Base-by-base conservation (phyloP, 306 rosid species). In the Hippophae rhamnoides region DNA sequence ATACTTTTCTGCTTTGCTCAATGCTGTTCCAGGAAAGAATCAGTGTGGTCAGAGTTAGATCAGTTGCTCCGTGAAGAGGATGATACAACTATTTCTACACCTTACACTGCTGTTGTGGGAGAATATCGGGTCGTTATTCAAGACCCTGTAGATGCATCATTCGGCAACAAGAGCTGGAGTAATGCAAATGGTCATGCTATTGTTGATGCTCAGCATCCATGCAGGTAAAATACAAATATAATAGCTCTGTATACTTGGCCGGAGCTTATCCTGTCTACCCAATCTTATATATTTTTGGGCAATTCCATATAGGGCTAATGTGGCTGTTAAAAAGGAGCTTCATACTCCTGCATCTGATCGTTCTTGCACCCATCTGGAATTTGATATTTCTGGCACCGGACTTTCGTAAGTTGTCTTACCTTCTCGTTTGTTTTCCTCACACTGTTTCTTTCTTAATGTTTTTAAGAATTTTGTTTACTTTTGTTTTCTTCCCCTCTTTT, bases 131-230 rank as follows among this genome's bases (percentile, higher is more conserved):
- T 89, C 44, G 89, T 73, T 56, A 58, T 84, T 68, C 76, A 64
- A 63, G 94, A 86, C 63, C 70, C 77, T 11, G 64, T 67, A 43
- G 87, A 83, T 70, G 88, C 72, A 60, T 62, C 70, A 55, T 64
- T 26, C 7, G 87, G 81, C 11, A 77, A 84, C 47, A 84, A 77
- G 71, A 70, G 72, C 72, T 79, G 84, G 90, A 75, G 48, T 63
- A 84, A 81, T 72, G 84, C 73, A 57, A 93, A 93, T 77, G 99
- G 95, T 54, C 90, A 81, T 63, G 78, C 94, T 43, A 70, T 84
- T 55, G 67, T 74, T 55, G 99, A 93, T 73, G 99, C 95, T 69
- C 99, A 93, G 53, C 99, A 93, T 82, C 99, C 97, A 62, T 74
- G 83, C 89, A 82, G 99, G 99, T 92, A 72, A 57, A 10, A 58